Conservation (phyloP, 2,329 filamentous ascomycete genomes). For the Geosmithia putterillii region DNA sequence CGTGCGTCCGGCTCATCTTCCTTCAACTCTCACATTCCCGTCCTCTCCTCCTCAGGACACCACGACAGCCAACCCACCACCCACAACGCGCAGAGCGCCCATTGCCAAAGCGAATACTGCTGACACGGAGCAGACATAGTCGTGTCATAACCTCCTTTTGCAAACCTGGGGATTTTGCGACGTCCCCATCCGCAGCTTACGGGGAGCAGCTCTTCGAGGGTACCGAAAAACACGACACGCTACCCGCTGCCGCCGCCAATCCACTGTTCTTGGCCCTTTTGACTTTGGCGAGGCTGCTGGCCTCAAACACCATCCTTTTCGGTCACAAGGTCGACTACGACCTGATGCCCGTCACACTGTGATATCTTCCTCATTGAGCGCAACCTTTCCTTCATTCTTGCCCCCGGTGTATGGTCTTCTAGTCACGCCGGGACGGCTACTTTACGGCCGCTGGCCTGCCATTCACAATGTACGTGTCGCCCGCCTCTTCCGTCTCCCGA, state of each 20-base stretch:
- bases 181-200: no score
- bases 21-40: not conserved
- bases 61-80: not conserved
- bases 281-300: not conserved
- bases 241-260: not conserved
- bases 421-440: not conserved
- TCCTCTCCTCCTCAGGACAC: not conserved
- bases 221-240: not conserved
- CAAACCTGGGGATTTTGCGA: no score
- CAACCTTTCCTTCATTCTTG: not conserved
- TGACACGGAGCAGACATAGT: no score
- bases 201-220: no score
- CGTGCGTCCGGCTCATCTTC: not conserved
- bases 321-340: not conserved
- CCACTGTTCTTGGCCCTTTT: not conserved
- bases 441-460: not conserved
- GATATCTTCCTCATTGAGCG: not conserved
- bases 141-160: no score
- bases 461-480: not conserved
- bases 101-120: no score
- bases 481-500: slow-evolving; percentile 14
- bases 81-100: no score
- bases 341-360: not conserved
- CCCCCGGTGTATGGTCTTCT: not conserved
- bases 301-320: not conserved